Conservation (phyloP, 1,284 basidiomycete genomes). For the Chalciporus sp. region DNA sequence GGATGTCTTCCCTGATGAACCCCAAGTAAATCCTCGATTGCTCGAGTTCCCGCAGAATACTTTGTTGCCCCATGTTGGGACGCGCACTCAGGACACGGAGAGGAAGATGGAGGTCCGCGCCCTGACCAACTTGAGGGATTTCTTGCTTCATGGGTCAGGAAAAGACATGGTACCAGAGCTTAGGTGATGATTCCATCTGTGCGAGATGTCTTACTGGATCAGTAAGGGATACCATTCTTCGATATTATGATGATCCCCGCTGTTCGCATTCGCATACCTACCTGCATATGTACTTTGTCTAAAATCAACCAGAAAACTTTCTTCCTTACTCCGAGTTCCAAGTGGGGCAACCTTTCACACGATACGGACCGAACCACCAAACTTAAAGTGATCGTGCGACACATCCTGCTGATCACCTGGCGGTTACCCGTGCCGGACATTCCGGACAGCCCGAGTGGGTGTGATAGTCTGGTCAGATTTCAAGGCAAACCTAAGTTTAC, state of each 20-base stretch:
- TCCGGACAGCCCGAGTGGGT: background rate
- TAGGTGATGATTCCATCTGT: background rate
- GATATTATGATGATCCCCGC: background rate
- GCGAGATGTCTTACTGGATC: background rate
- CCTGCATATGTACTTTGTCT: no score
- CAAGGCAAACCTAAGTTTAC: background rate
- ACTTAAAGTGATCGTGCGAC: background rate
- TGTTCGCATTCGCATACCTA: no score
- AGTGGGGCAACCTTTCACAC: no score
- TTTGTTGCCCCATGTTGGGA: slow-evolving; percentile 90
- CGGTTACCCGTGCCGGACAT: background rate
- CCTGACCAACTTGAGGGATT: slow-evolving; percentile 71
- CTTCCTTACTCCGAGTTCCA: no score
- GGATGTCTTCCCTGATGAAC: slow-evolving; percentile 91
- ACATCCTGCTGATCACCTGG: background rate
- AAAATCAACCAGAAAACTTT: no score
- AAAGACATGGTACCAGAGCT: slow-evolving; percentile 66
- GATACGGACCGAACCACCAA: background rate
- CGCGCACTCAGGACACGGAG: slow-evolving; percentile 81
- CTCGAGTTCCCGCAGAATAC: slow-evolving; percentile 81
- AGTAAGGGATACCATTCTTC: background rate
- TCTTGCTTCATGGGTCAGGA: slow-evolving; percentile 61
- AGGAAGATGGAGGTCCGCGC: slow-evolving; percentile 82
- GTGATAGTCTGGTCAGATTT: background rate
- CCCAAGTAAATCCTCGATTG: slow-evolving; percentile 78